Conservation (phyloP, 2,329 filamentous ascomycete species). For the Gaeumannomyces sp. region DNA sequence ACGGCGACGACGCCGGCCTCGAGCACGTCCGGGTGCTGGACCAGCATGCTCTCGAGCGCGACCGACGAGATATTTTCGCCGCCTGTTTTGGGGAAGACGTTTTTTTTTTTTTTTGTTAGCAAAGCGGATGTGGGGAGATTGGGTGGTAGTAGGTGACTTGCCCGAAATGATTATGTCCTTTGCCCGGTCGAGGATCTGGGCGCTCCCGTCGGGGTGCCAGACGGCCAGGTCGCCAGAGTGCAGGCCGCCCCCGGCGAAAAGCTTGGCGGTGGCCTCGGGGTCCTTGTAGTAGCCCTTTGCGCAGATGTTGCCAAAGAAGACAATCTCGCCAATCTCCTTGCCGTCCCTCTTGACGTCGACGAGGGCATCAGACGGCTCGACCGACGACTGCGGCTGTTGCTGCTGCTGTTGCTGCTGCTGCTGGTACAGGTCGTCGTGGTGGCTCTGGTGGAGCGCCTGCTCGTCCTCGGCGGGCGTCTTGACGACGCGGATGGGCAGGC, state of each 20-base stretch:
- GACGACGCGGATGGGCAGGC: conserved; percentile 73
- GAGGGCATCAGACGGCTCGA: conserved; percentile 32
- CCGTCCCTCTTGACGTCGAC: conserved; percentile 46
- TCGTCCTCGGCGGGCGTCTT: conserved; percentile 64
- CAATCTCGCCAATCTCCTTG: conserved; percentile 46
- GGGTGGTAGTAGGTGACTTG: conserved; percentile 30
- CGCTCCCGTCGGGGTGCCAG: conserved; percentile 83
- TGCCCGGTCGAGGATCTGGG: conserved; percentile 86
- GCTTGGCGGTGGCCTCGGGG: conserved; percentile 71
- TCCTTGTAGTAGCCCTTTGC: conserved; percentile 91
- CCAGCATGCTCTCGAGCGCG: conserved; percentile 83
- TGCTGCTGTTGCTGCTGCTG: not conserved
- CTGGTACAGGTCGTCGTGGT: not conserved
- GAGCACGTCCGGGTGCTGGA: conserved; percentile 79
- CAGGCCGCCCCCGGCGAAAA: conserved; percentile 80
- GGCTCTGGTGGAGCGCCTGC: conserved; percentile 36
- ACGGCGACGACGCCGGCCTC: conserved; percentile 90
- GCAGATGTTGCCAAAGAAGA: conserved; percentile 89
- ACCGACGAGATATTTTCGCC: conserved; percentile 97
- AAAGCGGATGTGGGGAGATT: conserved; percentile 1
- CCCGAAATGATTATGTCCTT: conserved; percentile 98
- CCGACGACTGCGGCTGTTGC: not conserved
- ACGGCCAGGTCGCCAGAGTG: conserved; percentile 92
- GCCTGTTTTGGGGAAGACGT: conserved; percentile 44
- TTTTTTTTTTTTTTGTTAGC: not conserved